These are phyloP conservation scores for Paramyrothecium sp. DNA, from an alignment of 2,329 filamentous ascomycete genomes.

Conservation along the genomic window DNA sequence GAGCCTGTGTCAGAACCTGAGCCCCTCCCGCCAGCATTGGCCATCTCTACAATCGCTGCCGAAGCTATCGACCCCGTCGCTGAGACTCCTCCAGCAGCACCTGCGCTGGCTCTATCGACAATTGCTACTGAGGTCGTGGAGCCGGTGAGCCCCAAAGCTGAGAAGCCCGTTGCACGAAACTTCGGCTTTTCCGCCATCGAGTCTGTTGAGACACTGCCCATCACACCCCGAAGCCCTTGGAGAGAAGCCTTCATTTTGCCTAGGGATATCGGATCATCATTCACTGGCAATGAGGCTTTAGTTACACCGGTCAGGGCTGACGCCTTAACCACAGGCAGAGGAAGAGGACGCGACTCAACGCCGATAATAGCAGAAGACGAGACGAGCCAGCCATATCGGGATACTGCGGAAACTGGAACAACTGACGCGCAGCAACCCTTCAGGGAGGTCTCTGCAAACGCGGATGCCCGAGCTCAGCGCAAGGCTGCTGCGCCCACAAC, in stretches of 20 bases:
- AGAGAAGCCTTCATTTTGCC: conserved; percentile 58
- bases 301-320: conserved; percentile 27
- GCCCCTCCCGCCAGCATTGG: conserved; percentile 17
- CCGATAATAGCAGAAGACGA: conserved; percentile 64
- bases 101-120: conserved; percentile 32
- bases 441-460: conserved; percentile 62
- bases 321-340: conserved; percentile 40
- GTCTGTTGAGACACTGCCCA: conserved; percentile 44
- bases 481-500: conserved; percentile 44
- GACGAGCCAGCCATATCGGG: conserved; percentile 52
- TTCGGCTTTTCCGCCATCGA: conserved; percentile 45
- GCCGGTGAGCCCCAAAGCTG: conserved; percentile 34
- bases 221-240: conserved; percentile 49
- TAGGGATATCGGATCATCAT: conserved; percentile 35
- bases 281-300: conserved; percentile 28
- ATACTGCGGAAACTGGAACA: conserved; percentile 38
- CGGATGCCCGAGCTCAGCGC: conserved; percentile 36
- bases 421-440: conserved; percentile 59
- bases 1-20: conserved; percentile 21
- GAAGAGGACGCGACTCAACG: conserved; percentile 36
- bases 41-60: conserved; percentile 24
- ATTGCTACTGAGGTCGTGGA: conserved; percentile 33
- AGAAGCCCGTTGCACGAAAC: conserved; percentile 18
- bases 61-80: conserved; percentile 33
- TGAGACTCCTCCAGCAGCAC: conserved; percentile 16